A percentile compares a stretch with the other conserved stretches of the same genome.
phyloP scores from a whole-genome alignment of 768 basidiomycete genomes.

The Cantharellus anzutake region DNA sequence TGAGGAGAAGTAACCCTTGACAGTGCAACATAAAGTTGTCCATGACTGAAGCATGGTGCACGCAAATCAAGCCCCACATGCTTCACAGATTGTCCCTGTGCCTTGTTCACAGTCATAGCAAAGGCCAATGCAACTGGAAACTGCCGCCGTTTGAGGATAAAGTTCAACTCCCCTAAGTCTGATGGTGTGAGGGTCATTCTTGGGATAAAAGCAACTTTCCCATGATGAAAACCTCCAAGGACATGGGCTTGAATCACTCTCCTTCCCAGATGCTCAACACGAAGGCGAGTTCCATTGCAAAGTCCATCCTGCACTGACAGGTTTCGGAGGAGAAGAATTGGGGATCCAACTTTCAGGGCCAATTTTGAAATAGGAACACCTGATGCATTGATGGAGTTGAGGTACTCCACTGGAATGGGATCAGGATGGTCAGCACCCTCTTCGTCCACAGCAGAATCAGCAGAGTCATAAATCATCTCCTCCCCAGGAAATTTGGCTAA shows the following conservation, averaged over 20 bases:
- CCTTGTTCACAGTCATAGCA: conserved; percentile 30
- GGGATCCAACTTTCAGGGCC: conserved; percentile 14
- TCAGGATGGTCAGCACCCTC: conserved; percentile 10
- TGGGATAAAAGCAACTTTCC: conserved; percentile 22
- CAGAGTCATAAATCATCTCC: conserved; percentile 9
- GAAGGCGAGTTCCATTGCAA: conserved; percentile 13
- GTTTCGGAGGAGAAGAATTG: conserved; percentile 27
- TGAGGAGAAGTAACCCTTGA: conserved; percentile 12
- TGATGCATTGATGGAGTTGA: conserved; percentile 21
- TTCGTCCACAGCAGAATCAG: conserved; percentile 12
- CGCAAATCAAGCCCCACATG: conserved; percentile 24
- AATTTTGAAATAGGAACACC: conserved; percentile 23
- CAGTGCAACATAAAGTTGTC: conserved; percentile 20
- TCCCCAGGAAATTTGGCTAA: conserved; percentile 11
- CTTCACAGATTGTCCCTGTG: conserved; percentile 29
- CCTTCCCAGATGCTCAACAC: conserved; percentile 17
- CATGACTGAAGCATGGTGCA: conserved; percentile 23
- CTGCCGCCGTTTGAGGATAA: conserved; percentile 18
- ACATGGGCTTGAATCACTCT: conserved; percentile 20
- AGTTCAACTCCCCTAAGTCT: conserved; percentile 6
- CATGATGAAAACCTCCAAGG: conserved; percentile 21
- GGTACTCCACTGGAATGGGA: conserved; percentile 18
- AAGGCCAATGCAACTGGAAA: conserved; percentile 28
- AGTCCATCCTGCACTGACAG: conserved; percentile 17
- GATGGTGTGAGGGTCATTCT: conserved; percentile 20